phyloP scores from a whole-genome alignment of 1,284 basidiomycete species.

The Pseudomicrostroma phylloplanum region DNA sequence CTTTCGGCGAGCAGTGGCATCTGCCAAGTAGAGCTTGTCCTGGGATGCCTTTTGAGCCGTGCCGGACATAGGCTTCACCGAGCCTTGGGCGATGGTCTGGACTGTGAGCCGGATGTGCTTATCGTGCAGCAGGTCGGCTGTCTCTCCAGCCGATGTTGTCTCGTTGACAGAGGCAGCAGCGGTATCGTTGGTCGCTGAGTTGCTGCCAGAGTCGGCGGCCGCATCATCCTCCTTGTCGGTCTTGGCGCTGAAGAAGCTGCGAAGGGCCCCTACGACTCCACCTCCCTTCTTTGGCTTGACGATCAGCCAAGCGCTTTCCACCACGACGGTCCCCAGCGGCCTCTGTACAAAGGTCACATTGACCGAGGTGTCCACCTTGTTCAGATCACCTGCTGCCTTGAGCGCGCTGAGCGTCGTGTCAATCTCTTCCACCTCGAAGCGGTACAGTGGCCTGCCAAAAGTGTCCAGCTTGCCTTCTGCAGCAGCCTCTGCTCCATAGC shows the following conservation, averaged over 20 bases:
- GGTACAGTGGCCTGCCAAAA: constrained; percentile 20
- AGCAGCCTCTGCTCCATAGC: constrained; percentile 23
- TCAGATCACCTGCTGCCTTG: constrained; percentile 30
- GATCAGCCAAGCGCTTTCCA: constrained; percentile 31
- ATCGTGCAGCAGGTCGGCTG: constrained; percentile 10
- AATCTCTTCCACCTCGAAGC: constrained; percentile 35
- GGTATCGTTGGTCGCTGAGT: constrained; percentile 14
- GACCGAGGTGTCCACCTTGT: constrained; percentile 35
- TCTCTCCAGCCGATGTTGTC: not conserved
- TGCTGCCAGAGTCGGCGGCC: constrained; percentile 16
- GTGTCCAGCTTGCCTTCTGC: constrained; percentile 2
- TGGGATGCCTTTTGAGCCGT: constrained; percentile 35
- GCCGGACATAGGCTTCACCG: constrained; percentile 29
- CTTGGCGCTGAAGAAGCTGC: constrained; percentile 31
- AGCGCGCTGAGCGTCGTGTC: constrained; percentile 31
- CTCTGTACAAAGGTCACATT: constrained; percentile 37
- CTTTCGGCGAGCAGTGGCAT: constrained; percentile 70
- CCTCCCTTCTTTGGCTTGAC: constrained; percentile 39
- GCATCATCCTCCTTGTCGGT: constrained; percentile 7
- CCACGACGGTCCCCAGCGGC: constrained; percentile 38
- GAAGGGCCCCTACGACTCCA: constrained; percentile 39
- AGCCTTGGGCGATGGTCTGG: constrained; percentile 21
- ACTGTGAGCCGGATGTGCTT: constrained; percentile 19
- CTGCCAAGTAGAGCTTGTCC: constrained; percentile 54
- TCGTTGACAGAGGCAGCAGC: constrained; percentile 8